Percentiles rank a stretch among this genome's conserved stretches.
These are phyloP conservation scores for Diaporthe sp. DNA, from an alignment of 2,329 filamentous ascomycete species.

Conservation along the genomic window DNA sequence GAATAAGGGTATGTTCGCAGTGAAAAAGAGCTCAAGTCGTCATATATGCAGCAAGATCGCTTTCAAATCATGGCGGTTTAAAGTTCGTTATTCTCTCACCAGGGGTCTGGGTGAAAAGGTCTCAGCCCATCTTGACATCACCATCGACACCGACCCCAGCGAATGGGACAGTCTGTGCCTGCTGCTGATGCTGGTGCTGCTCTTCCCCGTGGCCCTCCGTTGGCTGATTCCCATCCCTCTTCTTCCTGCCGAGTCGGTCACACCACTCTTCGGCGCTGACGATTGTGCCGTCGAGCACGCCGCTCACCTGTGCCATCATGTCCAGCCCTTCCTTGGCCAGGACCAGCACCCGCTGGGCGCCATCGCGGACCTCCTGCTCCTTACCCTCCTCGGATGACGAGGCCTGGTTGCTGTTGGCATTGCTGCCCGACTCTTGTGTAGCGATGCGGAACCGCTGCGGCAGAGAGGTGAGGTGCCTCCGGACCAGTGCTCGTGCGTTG, in stretches of 20 bases:
- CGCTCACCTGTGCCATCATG: conserved; percentile 93
- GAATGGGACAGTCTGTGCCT: conserved; percentile 39
- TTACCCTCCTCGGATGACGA: conserved; percentile 49
- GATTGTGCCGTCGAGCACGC: conserved; percentile 90
- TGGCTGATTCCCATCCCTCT: conserved; percentile 48
- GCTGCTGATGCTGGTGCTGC: conserved; percentile 44
- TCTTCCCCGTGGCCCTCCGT: conserved; percentile 45
- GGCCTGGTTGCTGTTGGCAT: conserved; percentile 45
- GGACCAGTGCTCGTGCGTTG: conserved; percentile 87
- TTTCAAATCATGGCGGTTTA: conserved; percentile 14
- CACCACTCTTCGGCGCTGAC: conserved; percentile 94
- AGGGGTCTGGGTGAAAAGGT: not conserved
- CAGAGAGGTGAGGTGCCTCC: conserved; percentile 85
- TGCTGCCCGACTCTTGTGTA: conserved; percentile 56
- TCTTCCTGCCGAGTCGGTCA: conserved; percentile 75
- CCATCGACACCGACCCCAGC: conserved; percentile 39
- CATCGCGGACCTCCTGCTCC: conserved; percentile 63
- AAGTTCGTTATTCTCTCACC: not conserved
- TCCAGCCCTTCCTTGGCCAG: conserved; percentile 92
- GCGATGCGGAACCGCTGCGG: conserved; percentile 87
- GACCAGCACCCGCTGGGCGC: conserved; percentile 83
- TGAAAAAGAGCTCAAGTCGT: conserved; percentile 18
- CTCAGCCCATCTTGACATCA: conserved; percentile 43
- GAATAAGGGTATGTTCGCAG: conserved; percentile 23
- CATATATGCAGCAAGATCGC: conserved; percentile 21